Evolutionary conservation across 352 stramenopile genomes (phyloP), one percentile per base, ranked within the genome.

Genomic region (Globisporangium irregulare): DNA sequence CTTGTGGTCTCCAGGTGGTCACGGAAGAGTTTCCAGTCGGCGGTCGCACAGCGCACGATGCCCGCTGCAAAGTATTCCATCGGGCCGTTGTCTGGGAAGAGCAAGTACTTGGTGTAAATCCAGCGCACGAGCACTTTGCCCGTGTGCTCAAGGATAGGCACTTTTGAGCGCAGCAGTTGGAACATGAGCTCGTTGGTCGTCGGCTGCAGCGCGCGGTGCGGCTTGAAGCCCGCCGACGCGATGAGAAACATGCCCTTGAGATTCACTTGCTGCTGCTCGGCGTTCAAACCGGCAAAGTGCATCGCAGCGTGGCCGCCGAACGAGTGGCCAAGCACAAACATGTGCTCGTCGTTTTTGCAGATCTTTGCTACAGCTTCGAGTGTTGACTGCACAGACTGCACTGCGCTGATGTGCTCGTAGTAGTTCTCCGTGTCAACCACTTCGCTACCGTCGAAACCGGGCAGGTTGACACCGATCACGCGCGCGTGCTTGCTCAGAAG

Each of bases 391-490:
- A 78, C 69, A 9, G 76, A 78, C 2, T 73, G 71, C 20, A 83
- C 57, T 0, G 75, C 70, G 29, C 77, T 77, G 18, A 84, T 75
- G 36, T 88, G 69, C 15, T 83, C 59, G 62, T 85, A 80, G 66
- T 77, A 85, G 34, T 81, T 78, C 46, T 24, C 57, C 3, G 63
- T 68, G 51, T 86, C 80, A 36, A 86, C 61, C 12, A 76, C 70
- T 1, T 72, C 68, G 4, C 76, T 86, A 27, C 77, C 73, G 10
- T 77, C 85, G 38, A 87, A 91, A 1, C 85, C 85, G 0, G 85
- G 81, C 29, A 91, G 64, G 34, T 91, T 89, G 59, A 93, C 59
- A 15, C 72, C 81, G 7, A 93, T 48, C 12, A 93, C 77, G 4
- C 84, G 83, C 24, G 80, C 73, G 8, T 15, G 55, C 9, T 76